Base-by-base conservation (phyloP, 371 early-diverging fungal genomes). In the Saksenaea oblongispora region DNA sequence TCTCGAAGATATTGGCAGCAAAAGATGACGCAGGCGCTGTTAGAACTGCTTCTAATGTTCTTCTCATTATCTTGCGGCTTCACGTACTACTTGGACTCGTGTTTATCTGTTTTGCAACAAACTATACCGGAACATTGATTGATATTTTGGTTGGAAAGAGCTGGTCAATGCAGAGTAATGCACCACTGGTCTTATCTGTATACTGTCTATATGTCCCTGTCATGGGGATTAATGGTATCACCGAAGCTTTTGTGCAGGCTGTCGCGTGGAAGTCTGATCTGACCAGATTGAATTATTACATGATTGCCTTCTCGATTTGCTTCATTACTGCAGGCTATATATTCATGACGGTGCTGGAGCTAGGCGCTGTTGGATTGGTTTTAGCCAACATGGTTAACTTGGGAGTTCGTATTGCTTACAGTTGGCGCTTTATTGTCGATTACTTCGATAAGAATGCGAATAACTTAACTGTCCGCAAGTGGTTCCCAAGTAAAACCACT, bases 181-280 rank as follows among this genome's bases (percentile, higher is more conserved):
- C 88, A 0, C 86, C 84, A 4, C 57, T 76, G 7, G 89, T 82
- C 5, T 74, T 97, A 31, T 79, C 89, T 0, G 69, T 83, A 10
- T 98, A 96, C 69, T 95, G 95, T 62, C 66, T 87, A 51, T 96
- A 95, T 75, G 87, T 98, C 2, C 98, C 98, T 0, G 67, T 97
- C 53, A 91, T 98, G 93, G 97, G 95, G 14, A 64, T 96, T 53
- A 98, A 98, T 69, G 98, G 98, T 0, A 89, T 98, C 54, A 89
- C 94, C 0, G 98, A 98, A 74, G 94, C 92, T 0, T 97, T 95
- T 69, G 87, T 96, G 15, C 95, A 95, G 62, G 91, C 93, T 2
- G 91, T 94, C 2, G 96, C 92, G 0, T 76, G 84, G 5, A 76
- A 84, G 44, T 64, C 69, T 1, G 88, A 89, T 54, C 70, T 98